A percentile compares a stretch with the other conserved stretches of the same genome.
These are phyloP conservation scores for Cryptococcus amylolentus DNA, from an alignment of 1,284 basidiomycete genomes.

Conservation along the genomic window DNA sequence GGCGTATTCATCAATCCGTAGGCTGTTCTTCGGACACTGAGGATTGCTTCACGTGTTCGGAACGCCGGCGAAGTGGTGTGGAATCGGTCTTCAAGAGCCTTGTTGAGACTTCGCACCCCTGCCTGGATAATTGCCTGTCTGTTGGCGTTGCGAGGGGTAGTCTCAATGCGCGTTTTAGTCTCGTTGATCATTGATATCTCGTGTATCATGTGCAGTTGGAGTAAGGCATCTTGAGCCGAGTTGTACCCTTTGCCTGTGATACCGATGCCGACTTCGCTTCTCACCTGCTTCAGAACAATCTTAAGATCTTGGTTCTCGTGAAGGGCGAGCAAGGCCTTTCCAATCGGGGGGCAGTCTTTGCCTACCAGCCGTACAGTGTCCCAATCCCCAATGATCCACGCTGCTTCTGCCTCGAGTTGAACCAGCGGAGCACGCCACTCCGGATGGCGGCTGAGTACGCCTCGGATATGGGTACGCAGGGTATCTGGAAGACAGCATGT, in stretches of 20 bases:
- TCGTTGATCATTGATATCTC: constrained; percentile 78
- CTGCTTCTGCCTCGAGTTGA: constrained; percentile 87
- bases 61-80: constrained; percentile 75
- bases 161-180: constrained; percentile 31
- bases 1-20: constrained; percentile 55
- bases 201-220: constrained; percentile 82
- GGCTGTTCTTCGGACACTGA: constrained; percentile 85
- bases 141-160: constrained; percentile 9
- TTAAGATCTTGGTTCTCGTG: constrained; percentile 56
- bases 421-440: constrained; percentile 76
- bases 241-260: constrained; percentile 81
- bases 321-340: constrained; percentile 77
- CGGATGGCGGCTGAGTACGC: constrained; percentile 79
- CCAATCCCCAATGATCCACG: constrained; percentile 96
- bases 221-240: constrained; percentile 77
- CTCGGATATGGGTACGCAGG: constrained; percentile 88
- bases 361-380: constrained; percentile 66
- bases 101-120: constrained; percentile 17
- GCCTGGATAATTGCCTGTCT: constrained; percentile 8
- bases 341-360: constrained; percentile 65
- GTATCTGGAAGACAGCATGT: constrained; percentile 64
- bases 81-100: constrained; percentile 36
- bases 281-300: constrained; percentile 62
- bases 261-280: constrained; percentile 71
- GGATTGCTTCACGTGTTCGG: constrained; percentile 81